Evolutionary conservation across 2,329 filamentous ascomycete genomes (phyloP), one percentile per base, ranked within the genome.

Genomic region (Pyrenophora seminiperda): DNA sequence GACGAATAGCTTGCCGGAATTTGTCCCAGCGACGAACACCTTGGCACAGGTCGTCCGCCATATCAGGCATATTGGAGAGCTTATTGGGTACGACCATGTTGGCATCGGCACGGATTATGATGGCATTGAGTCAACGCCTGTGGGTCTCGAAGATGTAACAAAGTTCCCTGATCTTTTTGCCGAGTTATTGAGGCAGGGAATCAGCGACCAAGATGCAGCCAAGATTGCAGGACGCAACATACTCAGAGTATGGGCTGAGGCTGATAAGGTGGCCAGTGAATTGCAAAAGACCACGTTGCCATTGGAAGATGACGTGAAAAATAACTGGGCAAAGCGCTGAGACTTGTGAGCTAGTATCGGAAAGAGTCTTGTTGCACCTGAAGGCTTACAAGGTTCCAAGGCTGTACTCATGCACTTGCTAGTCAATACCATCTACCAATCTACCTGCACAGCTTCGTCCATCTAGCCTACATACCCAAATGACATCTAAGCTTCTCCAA

Each of bases 41-140:
- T 72, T 97, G 29, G 79, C 80, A 17, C 89, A 92, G 53, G 90
- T 96, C 1, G 90, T 85, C 1, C 80, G 85, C 54, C 93, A 97
- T 71, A 87, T 97, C 53, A 79, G 84, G 56, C 81, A 97, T 67
- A 92, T 97, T 59, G 93, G 90, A 2, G 78, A 89, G 37, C 75
- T 88, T 24, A 90, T 96, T 53, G 93, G 93, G 3, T 97, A 88
- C 62, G 88, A 92, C 32, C 83, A 96, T 68, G 91, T 97, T 13
- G 93, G 92, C 0, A 74, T 97, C 14, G 93, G 93, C 0, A 91
- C 88, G 43, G 93, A 97, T 71, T 97, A 92, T 69, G 92, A 97
- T 69, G 93, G 85, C 7, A 92, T 92, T 48, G 66, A 71, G 1
- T 71, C 62, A 1, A 85, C 85, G 4, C 91, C 92, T 0, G 70